Conservation (phyloP, 768 basidiomycete genomes). For the Lactifluus rugatus region DNA sequence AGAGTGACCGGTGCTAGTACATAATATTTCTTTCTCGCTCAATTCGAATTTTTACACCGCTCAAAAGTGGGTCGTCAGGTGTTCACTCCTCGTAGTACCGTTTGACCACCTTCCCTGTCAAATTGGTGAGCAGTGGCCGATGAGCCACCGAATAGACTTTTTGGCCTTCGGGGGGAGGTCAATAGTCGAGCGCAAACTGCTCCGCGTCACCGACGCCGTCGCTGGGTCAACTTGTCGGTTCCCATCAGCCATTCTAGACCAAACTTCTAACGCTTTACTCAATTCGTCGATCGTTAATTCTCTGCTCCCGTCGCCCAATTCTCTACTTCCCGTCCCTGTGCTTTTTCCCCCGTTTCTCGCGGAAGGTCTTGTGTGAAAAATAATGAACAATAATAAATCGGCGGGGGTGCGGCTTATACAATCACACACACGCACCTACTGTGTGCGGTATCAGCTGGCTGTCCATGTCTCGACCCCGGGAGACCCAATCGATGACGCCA, state of each 20-base stretch:
- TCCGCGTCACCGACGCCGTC: not conserved
- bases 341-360: not conserved
- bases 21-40: slow-evolving; percentile 11
- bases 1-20: slow-evolving; percentile 3
- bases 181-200: not conserved
- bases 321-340: not conserved
- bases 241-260: not conserved
- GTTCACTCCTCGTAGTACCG: not conserved
- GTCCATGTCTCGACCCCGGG: not conserved
- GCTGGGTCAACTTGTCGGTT: not conserved
- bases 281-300: slow-evolving; percentile 5
- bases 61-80: not conserved
- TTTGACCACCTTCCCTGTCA: no score
- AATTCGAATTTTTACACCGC: not conserved
- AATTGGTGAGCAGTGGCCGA: not conserved
- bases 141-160: slow-evolving; percentile 19
- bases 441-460: not conserved
- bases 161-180: not conserved
- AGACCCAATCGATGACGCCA: slow-evolving; percentile 9
- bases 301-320: not conserved
- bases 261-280: slow-evolving; percentile 3
- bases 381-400: not conserved
- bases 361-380: not conserved
- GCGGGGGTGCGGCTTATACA: not conserved
- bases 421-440: not conserved